phyloP scores from a whole-genome alignment of 2,329 filamentous ascomycete species.

The Neofusicoccum laricinum region DNA sequence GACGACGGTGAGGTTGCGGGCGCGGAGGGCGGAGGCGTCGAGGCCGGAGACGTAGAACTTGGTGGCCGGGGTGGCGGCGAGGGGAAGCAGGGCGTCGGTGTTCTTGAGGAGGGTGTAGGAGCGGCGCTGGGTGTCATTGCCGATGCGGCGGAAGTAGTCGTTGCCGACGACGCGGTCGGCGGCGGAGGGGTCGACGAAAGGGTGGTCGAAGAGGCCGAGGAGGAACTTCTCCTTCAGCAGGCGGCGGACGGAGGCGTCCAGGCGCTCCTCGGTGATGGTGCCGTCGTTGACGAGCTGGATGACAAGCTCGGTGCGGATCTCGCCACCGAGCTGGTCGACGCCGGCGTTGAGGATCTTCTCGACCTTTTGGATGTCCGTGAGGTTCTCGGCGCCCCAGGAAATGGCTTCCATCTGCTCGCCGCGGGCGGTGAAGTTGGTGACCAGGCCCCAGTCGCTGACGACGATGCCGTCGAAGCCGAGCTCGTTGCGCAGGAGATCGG shows the following conservation, averaged over 20 bases:
- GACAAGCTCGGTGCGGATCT: slow-evolving; percentile 49
- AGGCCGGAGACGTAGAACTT: slow-evolving; percentile 38
- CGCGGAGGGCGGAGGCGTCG: slow-evolving; percentile 31
- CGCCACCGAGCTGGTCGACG: slow-evolving; percentile 53
- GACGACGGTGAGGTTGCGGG: slow-evolving; percentile 34
- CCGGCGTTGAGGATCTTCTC: slow-evolving; percentile 49
- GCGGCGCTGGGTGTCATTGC: slow-evolving; percentile 37
- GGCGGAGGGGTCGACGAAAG: slow-evolving; percentile 47
- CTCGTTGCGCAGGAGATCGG: slow-evolving; percentile 46
- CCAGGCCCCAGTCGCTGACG: slow-evolving; percentile 52
- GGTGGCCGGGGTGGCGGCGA: slow-evolving; percentile 20
- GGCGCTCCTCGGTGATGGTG: slow-evolving; percentile 41
- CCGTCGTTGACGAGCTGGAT: slow-evolving; percentile 45
- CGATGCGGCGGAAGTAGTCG: slow-evolving; percentile 40
- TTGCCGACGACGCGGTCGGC: slow-evolving; percentile 45
- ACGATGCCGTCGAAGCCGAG: slow-evolving; percentile 54
- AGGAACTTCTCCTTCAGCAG: slow-evolving; percentile 51
- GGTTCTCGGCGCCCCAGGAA: slow-evolving; percentile 51
- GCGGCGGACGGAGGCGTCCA: slow-evolving; percentile 47
- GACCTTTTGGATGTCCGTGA: slow-evolving; percentile 43
- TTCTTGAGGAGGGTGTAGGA: slow-evolving; percentile 38
- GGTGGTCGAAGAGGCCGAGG: slow-evolving; percentile 52
- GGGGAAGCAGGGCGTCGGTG: slow-evolving; percentile 30
- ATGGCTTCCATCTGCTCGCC: slow-evolving; percentile 49
- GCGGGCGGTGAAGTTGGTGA: slow-evolving; percentile 44